Conservation (phyloP, 306 rosid species). For the Mucuna pruriens region DNA sequence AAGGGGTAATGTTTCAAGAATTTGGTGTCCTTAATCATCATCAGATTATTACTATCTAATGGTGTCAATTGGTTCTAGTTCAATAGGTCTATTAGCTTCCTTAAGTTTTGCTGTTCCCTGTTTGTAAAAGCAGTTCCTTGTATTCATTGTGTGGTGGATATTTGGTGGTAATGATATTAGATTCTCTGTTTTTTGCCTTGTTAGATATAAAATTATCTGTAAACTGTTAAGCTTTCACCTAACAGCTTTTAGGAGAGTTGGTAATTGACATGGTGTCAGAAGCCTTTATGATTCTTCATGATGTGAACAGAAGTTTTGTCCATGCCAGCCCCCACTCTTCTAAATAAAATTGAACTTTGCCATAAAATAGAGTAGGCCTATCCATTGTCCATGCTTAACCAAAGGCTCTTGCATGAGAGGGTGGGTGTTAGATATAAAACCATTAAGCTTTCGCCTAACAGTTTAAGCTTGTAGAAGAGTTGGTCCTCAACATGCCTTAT, state of each 20-base stretch:
- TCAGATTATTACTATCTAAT: neutral
- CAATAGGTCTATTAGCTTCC: neutral
- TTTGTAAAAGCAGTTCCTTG: neutral
- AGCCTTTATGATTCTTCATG: neutral
- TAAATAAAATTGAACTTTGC: neutral
- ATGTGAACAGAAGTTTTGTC: neutral
- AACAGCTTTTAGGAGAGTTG: neutral
- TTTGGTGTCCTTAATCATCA: neutral
- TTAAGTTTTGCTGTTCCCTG: neutral
- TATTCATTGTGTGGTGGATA: conserved; percentile 9
- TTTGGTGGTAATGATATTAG: neutral
- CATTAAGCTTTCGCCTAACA: neutral
- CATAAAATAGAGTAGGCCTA: neutral
- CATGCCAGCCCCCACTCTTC: conserved; percentile 1
- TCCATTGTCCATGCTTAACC: neutral
- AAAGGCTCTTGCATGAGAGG: neutral
- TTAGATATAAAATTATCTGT: neutral
- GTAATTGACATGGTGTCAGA: neutral
- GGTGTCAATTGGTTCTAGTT: conserved; percentile 19
- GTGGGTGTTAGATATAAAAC: neutral
- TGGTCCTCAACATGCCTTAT: neutral
- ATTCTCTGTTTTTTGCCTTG: neutral
- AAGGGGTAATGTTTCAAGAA: too few relatives aligned
- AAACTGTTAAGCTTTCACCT: neutral
- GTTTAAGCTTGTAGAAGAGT: neutral